Evolutionary conservation across 768 basidiomycete genomes (phyloP).

Genomic region (Harrya chromipes): DNA sequence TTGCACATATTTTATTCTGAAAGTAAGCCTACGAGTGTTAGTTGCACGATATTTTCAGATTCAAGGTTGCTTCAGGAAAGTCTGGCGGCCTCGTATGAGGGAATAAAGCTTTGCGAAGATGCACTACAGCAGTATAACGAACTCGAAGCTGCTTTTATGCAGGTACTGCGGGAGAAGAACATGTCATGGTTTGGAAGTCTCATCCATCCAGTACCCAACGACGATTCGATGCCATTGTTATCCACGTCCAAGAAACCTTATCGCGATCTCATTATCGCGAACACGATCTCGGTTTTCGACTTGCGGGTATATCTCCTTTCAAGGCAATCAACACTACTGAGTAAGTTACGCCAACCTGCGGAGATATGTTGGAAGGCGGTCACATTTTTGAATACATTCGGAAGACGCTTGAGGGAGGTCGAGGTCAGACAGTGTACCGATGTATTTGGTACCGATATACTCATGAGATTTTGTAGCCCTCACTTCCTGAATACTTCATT

Average conservation of each 20-base stretch:
- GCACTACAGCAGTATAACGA: constrained; percentile 88
- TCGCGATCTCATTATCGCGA: constrained; percentile 82
- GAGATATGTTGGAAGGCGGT: constrained; percentile 72
- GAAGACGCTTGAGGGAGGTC: constrained; percentile 67
- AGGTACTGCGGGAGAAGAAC: constrained; percentile 72
- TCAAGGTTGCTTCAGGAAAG: constrained; percentile 66
- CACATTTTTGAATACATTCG: constrained; percentile 75
- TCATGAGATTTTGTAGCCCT: constrained; percentile 36
- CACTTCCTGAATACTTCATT: constrained; percentile 68
- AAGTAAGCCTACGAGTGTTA: constrained; percentile 50
- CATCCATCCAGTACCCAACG: constrained; percentile 62
- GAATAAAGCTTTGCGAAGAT: constrained; percentile 86
- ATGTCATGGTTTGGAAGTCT: constrained; percentile 91
- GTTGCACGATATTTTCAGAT: background rate
- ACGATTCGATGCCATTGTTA: constrained; percentile 82
- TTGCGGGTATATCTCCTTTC: constrained; percentile 89
- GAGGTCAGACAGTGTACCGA: constrained; percentile 47
- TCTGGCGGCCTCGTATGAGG: constrained; percentile 87
- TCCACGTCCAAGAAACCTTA: constrained; percentile 80
- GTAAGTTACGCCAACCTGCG: constrained; percentile 59
- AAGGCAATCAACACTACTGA: constrained; percentile 76
- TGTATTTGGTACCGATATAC: constrained; percentile 6
- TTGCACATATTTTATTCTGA: constrained; percentile 93
- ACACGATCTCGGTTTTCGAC: constrained; percentile 91
- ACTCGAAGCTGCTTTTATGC: constrained; percentile 80